phyloP scores from a whole-genome alignment of 371 early-diverging fungal genomes.

The Lichtheimia hyalospora region DNA sequence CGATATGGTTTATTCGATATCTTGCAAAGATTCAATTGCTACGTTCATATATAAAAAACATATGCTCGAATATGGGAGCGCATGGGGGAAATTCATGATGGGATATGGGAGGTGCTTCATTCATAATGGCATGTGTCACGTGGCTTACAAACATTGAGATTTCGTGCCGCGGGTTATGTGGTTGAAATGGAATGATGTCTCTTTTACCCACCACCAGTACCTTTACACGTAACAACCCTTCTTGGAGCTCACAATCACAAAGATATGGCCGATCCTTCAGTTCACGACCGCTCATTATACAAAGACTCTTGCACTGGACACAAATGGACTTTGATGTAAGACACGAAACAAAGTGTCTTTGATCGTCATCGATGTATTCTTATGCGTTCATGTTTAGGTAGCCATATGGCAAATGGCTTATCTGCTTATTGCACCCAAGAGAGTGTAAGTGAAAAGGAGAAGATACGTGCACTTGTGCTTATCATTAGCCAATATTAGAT shows the following conservation, averaged over 20 bases:
- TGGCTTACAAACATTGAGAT: no score
- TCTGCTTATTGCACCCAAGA: slow-evolving; percentile 77
- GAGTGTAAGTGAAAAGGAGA: slow-evolving; percentile 68
- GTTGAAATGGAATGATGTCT: neutral
- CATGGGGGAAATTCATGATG: no score
- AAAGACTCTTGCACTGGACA: no score
- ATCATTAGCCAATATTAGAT: slow-evolving; percentile 44
- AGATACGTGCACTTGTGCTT: neutral
- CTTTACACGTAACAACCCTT: slow-evolving; percentile 8
- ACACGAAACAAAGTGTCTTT: neutral
- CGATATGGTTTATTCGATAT: no score
- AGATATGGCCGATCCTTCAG: no score
- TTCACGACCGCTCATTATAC: no score
- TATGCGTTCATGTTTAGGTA: slow-evolving; percentile 46
- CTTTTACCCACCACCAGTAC: slow-evolving; percentile 21
- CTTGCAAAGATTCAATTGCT: no score
- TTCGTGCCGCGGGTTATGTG: no score
- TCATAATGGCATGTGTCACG: no score
- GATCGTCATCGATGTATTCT: neutral
- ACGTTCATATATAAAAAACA: no score
- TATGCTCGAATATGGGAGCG: no score
- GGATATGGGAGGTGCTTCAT: no score
- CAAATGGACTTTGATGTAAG: slow-evolving; percentile 55
- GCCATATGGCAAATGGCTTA: slow-evolving; percentile 93
- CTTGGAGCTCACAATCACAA: slow-evolving; percentile 4